Base-by-base conservation (phyloP, 768 basidiomycete species). In the Strobilomyces echinocephalus region DNA sequence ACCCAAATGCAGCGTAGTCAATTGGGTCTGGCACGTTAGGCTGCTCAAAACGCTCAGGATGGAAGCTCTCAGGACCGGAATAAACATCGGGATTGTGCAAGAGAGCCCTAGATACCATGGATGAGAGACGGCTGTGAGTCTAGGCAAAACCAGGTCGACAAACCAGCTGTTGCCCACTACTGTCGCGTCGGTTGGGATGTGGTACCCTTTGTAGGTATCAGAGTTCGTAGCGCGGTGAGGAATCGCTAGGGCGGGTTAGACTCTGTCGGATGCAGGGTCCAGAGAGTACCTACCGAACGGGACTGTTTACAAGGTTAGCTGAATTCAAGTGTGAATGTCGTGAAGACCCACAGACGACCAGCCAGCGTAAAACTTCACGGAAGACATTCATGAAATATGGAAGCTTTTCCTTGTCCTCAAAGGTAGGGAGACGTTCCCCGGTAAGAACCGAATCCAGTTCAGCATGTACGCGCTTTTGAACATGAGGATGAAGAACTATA, bases 321-420 rank as follows among this genome's bases (percentile, higher is more conserved):
- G 34, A n/a, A 38, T 15, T 24, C 14, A 4, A 30, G 14, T 34
- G 20, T 8, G 35, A 20, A 20, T 16, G 15, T 36, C 26, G 11
- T 4, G 10, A 28, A 11, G 26, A 46, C 50, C 3, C 16, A 52
- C 50, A 52, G 26, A 52, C 50, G 28, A 52, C 50, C 7, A 52
- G 50, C 50, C 50, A 52, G 11, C 50, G 33, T 14, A 52, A 36
- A 20, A 46, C 50, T 30, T 52, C 43, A 28, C 50, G 50, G 14
- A 52, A 36, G 15, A 52, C 50, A 10, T 52, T 52, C 50, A 52
- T 52, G 8, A 52, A 12, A 26, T 52, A 52, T 21, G 50, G 50
- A 20, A 52, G 34, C 14, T 26, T 36, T 28, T 46, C 50, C 35
- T 38, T 52, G 15, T 52, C 50, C n/a, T 52, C 42, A 38, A 52